phyloP scores from a whole-genome alignment of 2,329 filamentous ascomycete genomes.

The Aspergillus fumigatiaffinis region DNA sequence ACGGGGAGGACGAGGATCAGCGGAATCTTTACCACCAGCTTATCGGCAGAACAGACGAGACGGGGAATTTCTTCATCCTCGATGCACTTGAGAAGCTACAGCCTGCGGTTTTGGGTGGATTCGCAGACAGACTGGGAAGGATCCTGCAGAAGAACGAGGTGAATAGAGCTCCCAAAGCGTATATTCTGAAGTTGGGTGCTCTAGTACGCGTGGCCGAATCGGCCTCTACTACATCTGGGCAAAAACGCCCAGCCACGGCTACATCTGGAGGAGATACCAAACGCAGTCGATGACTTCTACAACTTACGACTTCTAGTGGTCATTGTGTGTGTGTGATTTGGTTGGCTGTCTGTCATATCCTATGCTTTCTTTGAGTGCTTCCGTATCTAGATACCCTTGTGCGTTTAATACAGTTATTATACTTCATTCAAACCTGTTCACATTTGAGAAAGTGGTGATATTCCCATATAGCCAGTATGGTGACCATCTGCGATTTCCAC shows the following conservation, averaged over 20 bases:
- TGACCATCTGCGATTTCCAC: neutral
- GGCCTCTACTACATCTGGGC: slow-evolving; percentile 17
- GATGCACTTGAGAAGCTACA: slow-evolving; percentile 36
- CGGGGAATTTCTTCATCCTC: slow-evolving; percentile 34
- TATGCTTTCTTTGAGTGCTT: neutral
- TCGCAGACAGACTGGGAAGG: slow-evolving; percentile 24
- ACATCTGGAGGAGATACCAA: slow-evolving; percentile 24
- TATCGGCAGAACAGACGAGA: slow-evolving; percentile 32
- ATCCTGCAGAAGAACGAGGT: slow-evolving; percentile 43
- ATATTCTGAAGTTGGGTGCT: slow-evolving; percentile 29
- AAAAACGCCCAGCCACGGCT: slow-evolving; percentile 31
- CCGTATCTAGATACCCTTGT: neutral
- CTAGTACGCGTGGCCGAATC: slow-evolving; percentile 30
- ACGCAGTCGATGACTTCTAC: slow-evolving; percentile 25
- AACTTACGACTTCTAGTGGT: neutral
- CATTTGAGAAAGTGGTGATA: neutral
- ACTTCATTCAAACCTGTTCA: neutral
- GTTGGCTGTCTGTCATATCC: neutral
- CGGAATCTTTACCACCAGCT: slow-evolving; percentile 42
- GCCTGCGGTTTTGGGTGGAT: slow-evolving; percentile 27
- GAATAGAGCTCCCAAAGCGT: slow-evolving; percentile 35
- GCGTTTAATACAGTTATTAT: neutral
- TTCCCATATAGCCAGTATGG: neutral
- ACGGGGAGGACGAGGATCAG: slow-evolving; percentile 38
- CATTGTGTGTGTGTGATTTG: neutral